Conservation (phyloP, 148 eudicot species). For the Vaccinium myrtillus region DNA sequence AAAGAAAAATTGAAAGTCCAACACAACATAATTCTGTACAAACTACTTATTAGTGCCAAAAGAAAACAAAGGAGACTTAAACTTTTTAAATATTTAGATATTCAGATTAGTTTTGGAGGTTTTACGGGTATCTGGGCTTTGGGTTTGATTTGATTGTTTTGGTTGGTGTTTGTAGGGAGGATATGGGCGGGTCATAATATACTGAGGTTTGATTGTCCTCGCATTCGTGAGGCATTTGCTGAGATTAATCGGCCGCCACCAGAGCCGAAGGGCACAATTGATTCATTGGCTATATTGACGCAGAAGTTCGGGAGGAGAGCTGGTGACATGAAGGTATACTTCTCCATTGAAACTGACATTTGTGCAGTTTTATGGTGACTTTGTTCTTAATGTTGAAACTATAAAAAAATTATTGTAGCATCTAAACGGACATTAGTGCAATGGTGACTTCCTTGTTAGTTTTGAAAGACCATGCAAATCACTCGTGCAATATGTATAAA, state of each 20-base stretch:
- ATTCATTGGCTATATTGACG: conserved; percentile 77
- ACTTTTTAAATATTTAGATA: too few species aligned
- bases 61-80: too few species aligned
- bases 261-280: conserved; percentile 83
- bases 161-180: conserved; percentile 50
- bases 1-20: too few species aligned
- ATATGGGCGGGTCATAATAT: conserved; percentile 99
- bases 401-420: background rate
- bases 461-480: too few species aligned
- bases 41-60: too few species aligned
- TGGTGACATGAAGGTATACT: conserved; percentile 91
- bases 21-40: too few species aligned
- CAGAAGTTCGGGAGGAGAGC: conserved; percentile 93
- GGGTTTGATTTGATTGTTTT: background rate
- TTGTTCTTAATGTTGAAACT: background rate
- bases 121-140: background rate
- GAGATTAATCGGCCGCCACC: conserved; percentile 73
- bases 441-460: too few species aligned
- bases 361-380: background rate
- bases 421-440: too few species aligned
- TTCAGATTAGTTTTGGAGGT: background rate
- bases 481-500: too few species aligned
- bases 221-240: conserved; percentile 84
- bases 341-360: background rate
- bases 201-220: conserved; percentile 78